A percentile compares a stretch with the other conserved stretches of the same genome.
These are phyloP conservation scores for Mortierella sp. DNA, from an alignment of 371 early-diverging fungal species.

Conservation along the genomic window DNA sequence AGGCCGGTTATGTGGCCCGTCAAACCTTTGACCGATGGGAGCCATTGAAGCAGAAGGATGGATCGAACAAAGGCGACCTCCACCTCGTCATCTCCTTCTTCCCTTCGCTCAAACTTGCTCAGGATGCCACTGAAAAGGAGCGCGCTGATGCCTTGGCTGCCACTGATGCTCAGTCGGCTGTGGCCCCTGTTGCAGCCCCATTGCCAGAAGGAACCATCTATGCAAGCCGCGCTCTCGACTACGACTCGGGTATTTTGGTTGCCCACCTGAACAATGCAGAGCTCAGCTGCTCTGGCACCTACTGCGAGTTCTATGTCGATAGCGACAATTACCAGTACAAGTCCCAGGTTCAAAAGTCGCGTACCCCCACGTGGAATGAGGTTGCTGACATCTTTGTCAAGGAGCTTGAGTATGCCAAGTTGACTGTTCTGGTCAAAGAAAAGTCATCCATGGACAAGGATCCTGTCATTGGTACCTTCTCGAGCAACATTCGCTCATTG, in stretches of 20 bases:
- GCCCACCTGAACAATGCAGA: constrained; percentile 34
- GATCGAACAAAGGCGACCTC: constrained; percentile 68
- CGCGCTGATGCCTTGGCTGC: constrained; percentile 35
- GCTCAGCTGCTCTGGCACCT: constrained; percentile 38
- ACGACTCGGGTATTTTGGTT: constrained; percentile 53
- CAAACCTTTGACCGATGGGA: constrained; percentile 64
- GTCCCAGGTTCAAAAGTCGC: constrained; percentile 37
- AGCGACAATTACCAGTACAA: constrained; percentile 48
- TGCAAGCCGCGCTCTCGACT: constrained; percentile 22
- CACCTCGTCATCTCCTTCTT: constrained; percentile 72
- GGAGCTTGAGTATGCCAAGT: constrained; percentile 68
- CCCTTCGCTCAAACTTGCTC: constrained; percentile 67
- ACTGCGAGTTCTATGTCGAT: constrained; percentile 53
- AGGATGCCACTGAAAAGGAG: constrained; percentile 47
- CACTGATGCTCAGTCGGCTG: constrained; percentile 21
- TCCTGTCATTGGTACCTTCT: constrained; percentile 21
- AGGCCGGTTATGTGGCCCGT: constrained; percentile 55
- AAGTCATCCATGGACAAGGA: constrained; percentile 41
- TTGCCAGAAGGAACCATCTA: background rate
- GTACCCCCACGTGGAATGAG: constrained; percentile 51
- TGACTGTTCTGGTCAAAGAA: constrained; percentile 59
- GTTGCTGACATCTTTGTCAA: constrained; percentile 66
- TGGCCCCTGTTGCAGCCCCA: constrained; percentile 4
- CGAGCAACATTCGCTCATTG: constrained; percentile 22
- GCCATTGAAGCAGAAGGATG: constrained; percentile 67